phyloP scores from a whole-genome alignment of 768 basidiomycete genomes.

The Agaricus sinodeliciosus region DNA sequence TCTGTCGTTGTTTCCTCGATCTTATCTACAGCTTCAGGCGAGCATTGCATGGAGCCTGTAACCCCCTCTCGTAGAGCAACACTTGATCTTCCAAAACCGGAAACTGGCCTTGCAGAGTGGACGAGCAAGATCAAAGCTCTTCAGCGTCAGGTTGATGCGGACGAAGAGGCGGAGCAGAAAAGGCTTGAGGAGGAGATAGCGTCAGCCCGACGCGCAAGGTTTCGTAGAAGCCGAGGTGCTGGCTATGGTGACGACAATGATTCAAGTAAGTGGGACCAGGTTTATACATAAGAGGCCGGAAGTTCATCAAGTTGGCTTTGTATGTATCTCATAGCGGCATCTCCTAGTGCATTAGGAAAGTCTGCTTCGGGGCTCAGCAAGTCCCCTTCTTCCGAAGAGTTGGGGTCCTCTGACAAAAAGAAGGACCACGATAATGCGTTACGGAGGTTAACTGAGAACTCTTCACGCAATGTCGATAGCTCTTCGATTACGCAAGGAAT shows the following conservation, averaged over 20 bases:
- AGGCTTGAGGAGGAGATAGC: slow-evolving; percentile 61
- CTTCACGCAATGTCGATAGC: slow-evolving; percentile 2
- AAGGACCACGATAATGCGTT: slow-evolving; percentile 38
- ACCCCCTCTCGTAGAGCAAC: slow-evolving; percentile 17
- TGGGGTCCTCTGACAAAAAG: slow-evolving; percentile 28
- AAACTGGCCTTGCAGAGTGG: slow-evolving; percentile 75
- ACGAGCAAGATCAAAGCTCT: slow-evolving; percentile 72
- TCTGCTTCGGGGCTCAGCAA: slow-evolving; percentile 2
- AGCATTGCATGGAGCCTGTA: slow-evolving; percentile 5
- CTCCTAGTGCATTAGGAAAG: not conserved
- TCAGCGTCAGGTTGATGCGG: slow-evolving; percentile 75
- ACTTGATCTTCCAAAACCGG: slow-evolving; percentile 44
- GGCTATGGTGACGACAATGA: slow-evolving; percentile 34
- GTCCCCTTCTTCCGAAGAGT: slow-evolving; percentile 15
- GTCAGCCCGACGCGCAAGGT: slow-evolving; percentile 43
- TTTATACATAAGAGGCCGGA: not conserved
- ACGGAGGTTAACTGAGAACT: slow-evolving; percentile 35
- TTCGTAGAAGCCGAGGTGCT: slow-evolving; percentile 38
- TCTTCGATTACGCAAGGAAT: slow-evolving; percentile 8
- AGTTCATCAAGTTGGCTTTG: not conserved
- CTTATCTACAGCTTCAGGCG: not conserved
- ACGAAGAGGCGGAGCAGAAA: slow-evolving; percentile 72
- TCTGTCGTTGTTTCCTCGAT: not conserved
- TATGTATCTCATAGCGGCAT: not conserved
- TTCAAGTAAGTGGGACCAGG: slow-evolving; percentile 36